Conservation (phyloP, 805 yeast species). For the Zygosaccharomyces rouxii region DNA sequence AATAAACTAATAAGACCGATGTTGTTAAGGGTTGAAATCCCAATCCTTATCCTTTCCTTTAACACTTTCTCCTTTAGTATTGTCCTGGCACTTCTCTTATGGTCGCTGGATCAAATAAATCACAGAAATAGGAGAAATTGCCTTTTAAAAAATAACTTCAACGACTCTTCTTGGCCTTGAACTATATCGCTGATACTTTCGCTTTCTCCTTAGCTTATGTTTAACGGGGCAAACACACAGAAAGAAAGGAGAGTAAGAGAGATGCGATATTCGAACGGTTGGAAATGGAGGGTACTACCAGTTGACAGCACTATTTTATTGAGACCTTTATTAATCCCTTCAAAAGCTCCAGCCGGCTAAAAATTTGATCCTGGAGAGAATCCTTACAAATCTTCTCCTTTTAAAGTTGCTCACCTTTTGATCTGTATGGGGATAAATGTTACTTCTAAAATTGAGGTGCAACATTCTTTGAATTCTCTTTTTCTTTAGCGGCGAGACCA, state of each 20-base stretch:
- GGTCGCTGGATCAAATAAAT: neutral
- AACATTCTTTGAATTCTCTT: slow-evolving; percentile 1
- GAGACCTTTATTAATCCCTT: neutral
- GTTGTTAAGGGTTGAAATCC: neutral
- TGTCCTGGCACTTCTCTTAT: neutral
- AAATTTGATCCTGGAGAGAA: neutral
- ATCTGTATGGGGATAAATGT: slow-evolving; percentile 2
- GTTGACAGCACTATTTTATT: neutral
- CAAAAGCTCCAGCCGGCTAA: slow-evolving; percentile 4
- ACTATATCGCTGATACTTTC: neutral
- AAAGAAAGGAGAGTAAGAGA: neutral
- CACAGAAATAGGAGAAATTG: neutral
- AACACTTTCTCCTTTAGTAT: neutral
- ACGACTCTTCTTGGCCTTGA: neutral
- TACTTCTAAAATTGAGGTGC: slow-evolving; percentile 1
- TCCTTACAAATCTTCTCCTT: neutral
- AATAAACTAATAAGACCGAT: neutral
- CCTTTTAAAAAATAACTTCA: neutral
- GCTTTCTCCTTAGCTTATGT: neutral
- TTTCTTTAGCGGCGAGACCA: neutral
- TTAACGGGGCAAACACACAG: slow-evolving; percentile 1
- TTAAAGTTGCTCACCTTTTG: neutral
- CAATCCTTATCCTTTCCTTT: neutral
- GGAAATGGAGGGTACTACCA: neutral
- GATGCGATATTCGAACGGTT: neutral